These are phyloP conservation scores for Boletus huronensis DNA, from an alignment of 768 basidiomycete genomes.

Conservation along the genomic window DNA sequence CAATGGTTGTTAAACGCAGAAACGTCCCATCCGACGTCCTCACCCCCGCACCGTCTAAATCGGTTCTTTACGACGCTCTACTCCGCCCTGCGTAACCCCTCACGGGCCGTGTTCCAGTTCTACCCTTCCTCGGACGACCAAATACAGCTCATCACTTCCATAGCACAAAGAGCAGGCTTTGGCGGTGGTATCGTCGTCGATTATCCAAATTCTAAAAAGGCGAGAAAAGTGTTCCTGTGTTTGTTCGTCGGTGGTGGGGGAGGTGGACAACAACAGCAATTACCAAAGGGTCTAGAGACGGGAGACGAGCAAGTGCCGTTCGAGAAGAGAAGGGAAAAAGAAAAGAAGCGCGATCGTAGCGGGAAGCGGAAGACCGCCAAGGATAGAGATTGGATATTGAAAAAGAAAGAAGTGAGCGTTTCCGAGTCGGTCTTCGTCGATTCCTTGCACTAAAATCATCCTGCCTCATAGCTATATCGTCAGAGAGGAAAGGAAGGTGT, in stretches of 20 bases:
- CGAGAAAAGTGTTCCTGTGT: conserved; percentile 91
- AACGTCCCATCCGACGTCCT: conserved; percentile 83
- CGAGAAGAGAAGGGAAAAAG: conserved; percentile 74
- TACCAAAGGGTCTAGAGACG: conserved; percentile 76
- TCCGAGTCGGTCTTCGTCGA: conserved; percentile 1
- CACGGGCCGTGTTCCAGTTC: conserved; percentile 87
- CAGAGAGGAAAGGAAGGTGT: conserved; percentile 83
- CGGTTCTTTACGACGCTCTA: conserved; percentile 94
- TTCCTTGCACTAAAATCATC: conserved; percentile 1
- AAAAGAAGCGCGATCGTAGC: conserved; percentile 50
- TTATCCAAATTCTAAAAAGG: conserved; percentile 96
- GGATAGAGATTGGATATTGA: conserved; percentile 88
- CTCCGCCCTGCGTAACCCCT: conserved; percentile 79
- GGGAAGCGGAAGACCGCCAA: conserved; percentile 72
- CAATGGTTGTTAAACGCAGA: conserved; percentile 99
- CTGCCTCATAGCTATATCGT: conserved; percentile 61
- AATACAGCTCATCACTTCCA: conserved; percentile 89
- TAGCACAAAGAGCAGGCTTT: conserved; percentile 93
- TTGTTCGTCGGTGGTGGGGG: conserved; percentile 84
- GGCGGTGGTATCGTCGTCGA: conserved; percentile 96
- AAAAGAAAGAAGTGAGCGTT: conserved; percentile 85
- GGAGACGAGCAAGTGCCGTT: conserved; percentile 65
- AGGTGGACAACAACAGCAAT: conserved; percentile 49
- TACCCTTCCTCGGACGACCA: conserved; percentile 98
- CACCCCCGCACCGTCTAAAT: conserved; percentile 77